Evolutionary conservation across 495 filamentous ascomycete genomes (phyloP).

Genomic region (Annulohypoxylon moriforme): DNA sequence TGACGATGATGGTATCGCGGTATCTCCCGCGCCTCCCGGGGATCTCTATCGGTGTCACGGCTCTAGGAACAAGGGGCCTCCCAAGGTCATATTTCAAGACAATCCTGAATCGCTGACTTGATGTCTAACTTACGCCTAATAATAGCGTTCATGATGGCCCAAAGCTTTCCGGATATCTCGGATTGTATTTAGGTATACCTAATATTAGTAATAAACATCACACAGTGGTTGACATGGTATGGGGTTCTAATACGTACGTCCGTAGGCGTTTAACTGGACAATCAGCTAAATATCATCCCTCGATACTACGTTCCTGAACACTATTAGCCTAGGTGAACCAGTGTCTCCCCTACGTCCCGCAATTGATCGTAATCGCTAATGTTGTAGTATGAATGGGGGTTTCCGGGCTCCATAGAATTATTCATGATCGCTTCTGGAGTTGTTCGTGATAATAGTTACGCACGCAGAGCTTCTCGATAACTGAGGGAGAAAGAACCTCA

Average conservation of each 20-base stretch:
- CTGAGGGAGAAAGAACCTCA: neutral
- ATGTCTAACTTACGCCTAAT: neutral
- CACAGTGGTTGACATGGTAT: neutral
- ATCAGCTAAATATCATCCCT: too few relatives aligned
- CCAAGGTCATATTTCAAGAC: neutral
- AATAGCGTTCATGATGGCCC: neutral
- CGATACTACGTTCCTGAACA: too few relatives aligned
- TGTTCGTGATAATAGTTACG: neutral
- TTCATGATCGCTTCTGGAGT: neutral
- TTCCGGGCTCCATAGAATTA: neutral
- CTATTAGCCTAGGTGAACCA: too few relatives aligned
- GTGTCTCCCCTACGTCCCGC: too few relatives aligned
- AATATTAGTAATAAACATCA: neutral
- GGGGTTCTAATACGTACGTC: too few relatives aligned
- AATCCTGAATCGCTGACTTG: neutral
- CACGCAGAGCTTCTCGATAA: neutral
- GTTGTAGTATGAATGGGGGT: too few relatives aligned
- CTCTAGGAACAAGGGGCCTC: neutral
- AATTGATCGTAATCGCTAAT: too few relatives aligned
- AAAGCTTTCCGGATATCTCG: neutral
- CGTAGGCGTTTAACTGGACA: too few relatives aligned
- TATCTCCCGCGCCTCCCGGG: neutral
- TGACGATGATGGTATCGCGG: neutral
- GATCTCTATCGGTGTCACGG: neutral
- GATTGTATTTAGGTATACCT: neutral